These are phyloP conservation scores for Penicillium corylophilum DNA, from an alignment of 2,329 filamentous ascomycete genomes.

Conservation along the genomic window DNA sequence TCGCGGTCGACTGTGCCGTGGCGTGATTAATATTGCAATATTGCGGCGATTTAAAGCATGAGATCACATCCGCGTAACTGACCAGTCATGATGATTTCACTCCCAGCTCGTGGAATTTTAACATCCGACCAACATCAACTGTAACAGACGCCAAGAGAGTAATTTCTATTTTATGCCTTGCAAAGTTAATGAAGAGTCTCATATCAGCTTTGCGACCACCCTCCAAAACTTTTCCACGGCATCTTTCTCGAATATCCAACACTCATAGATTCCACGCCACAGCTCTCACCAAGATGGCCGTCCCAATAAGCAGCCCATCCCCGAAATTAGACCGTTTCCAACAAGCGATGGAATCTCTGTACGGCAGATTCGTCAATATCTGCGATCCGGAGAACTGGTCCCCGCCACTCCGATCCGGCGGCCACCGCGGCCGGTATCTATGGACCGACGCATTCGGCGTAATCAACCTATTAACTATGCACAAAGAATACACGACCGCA, in stretches of 20 bases:
- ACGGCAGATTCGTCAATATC: slow-evolving; percentile 37
- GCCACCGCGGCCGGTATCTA: slow-evolving; percentile 59
- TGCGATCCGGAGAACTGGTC: slow-evolving; percentile 43
- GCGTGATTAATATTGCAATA: no score
- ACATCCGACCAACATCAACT: background rate
- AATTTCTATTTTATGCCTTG: no score
- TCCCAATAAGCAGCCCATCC: slow-evolving; percentile 20
- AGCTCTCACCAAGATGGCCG: slow-evolving; percentile 15
- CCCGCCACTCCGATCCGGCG: slow-evolving; percentile 53
- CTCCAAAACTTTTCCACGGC: background rate
- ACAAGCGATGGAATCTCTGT: slow-evolving; percentile 41
- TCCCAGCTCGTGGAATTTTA: background rate
- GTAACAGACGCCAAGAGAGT: background rate
- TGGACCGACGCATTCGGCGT: slow-evolving; percentile 64
- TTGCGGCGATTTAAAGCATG: slow-evolving; percentile 16
- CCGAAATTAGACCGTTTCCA: slow-evolving; percentile 33
- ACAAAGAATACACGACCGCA: slow-evolving; percentile 35
- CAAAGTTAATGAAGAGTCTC: background rate
- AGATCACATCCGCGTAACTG: slow-evolving; percentile 20
- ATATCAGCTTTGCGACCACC: background rate
- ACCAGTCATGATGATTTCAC: slow-evolving; percentile 36
- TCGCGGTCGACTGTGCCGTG: no score
- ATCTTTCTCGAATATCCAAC: background rate
- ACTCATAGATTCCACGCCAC: background rate
- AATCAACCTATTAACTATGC: slow-evolving; percentile 58